Percentiles rank a stretch among this genome's conserved stretches.
phyloP scores from a whole-genome alignment of 2,329 filamentous ascomycete genomes.

The Nannizzia gypsea region DNA sequence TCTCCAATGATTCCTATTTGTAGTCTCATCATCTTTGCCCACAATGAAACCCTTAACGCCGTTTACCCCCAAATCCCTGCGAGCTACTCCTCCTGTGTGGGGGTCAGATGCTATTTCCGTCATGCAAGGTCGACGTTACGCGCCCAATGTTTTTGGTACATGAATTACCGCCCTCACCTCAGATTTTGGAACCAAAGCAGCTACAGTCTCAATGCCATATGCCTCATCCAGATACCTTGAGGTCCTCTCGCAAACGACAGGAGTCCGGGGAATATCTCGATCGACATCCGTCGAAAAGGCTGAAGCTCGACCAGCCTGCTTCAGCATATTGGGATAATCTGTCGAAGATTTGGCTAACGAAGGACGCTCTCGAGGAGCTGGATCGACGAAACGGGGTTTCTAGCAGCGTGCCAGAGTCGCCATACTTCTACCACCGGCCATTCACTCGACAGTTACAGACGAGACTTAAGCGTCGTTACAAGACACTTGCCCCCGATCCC shows the following conservation, averaged over 20 bases:
- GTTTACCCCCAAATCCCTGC: no score
- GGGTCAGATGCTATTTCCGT: no score
- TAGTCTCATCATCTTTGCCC: no score
- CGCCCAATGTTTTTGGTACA: not conserved
- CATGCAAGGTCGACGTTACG: not conserved
- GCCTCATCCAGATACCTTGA: not conserved
- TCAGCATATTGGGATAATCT: conserved; percentile 18
- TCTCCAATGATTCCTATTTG: no score
- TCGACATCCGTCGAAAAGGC: not conserved
- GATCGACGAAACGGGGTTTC: conserved; percentile 14
- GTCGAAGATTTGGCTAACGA: conserved; percentile 14
- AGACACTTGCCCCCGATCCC: conserved; percentile 3
- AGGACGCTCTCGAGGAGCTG: conserved; percentile 14
- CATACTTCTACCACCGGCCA: not conserved
- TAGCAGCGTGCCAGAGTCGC: not conserved
- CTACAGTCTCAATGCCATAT: not conserved
- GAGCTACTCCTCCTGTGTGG: no score
- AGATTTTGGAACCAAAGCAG: conserved; percentile 1
- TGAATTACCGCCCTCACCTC: not conserved
- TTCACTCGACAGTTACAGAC: conserved; percentile 10
- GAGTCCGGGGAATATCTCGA: conserved; percentile 6
- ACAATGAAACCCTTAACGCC: no score
- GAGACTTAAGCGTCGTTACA: conserved; percentile 3
- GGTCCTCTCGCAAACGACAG: not conserved
- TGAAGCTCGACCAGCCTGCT: not conserved